Evolutionary conservation across 2,329 filamentous ascomycete genomes (phyloP).

Genomic region (Byssoonygena ceratinophila): DNA sequence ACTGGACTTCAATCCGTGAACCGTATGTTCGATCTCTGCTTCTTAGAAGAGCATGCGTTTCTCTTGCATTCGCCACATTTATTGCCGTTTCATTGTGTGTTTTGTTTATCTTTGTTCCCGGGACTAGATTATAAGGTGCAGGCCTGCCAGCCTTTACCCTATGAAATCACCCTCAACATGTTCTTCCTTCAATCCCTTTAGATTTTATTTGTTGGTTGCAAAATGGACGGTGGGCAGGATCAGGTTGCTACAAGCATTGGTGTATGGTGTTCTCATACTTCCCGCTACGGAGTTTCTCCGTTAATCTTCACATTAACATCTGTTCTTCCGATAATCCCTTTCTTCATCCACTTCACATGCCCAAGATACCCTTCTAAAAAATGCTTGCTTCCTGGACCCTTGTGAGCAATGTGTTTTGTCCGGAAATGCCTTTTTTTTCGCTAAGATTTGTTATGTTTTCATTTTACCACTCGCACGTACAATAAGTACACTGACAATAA

Average conservation of each 20-base stretch:
- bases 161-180: background rate
- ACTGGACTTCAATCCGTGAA: constrained; percentile 77
- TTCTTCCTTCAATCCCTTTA: background rate
- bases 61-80: constrained; percentile 62
- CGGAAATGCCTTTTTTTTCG: background rate
- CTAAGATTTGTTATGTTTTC: background rate
- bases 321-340: background rate
- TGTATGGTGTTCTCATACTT: constrained; percentile 1
- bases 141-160: background rate
- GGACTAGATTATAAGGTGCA: constrained; percentile 39
- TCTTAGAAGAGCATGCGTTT: constrained; percentile 70
- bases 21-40: constrained; percentile 82
- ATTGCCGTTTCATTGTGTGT: constrained; percentile 74
- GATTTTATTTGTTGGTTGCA: background rate
- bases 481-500: background rate
- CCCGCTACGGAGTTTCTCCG: too few species aligned
- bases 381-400: background rate
- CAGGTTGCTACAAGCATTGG: constrained; percentile 4
- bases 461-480: background rate
- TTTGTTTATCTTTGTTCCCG: constrained; percentile 90
- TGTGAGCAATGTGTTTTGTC: background rate
- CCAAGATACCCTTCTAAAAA: constrained; percentile 4
- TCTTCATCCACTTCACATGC: background rate
- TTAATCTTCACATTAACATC: background rate
- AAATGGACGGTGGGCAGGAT: background rate